phyloP scores from a whole-genome alignment of 2,329 filamentous ascomycete genomes.

The Calonectria pseudoturangicola region DNA sequence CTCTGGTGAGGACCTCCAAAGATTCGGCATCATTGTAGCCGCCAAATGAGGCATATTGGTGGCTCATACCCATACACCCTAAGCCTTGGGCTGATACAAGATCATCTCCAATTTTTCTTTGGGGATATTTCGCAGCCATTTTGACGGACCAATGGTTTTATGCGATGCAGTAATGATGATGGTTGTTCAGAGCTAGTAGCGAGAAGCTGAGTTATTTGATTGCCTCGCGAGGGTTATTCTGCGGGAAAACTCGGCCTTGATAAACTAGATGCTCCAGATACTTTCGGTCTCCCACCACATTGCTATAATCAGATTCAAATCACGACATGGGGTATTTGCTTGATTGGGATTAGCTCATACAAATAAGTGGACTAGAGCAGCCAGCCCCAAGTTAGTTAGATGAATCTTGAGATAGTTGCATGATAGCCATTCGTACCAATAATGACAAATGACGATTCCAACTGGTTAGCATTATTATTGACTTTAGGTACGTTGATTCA shows the following conservation, averaged over 20 bases:
- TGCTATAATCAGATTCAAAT: not conserved
- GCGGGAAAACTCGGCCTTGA: not conserved
- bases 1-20: not conserved
- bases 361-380: not conserved
- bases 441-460: too few species aligned
- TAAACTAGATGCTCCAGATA: not conserved
- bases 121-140: not conserved
- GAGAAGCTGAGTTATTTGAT: not conserved
- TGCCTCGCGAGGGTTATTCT: not conserved
- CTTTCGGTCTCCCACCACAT: not conserved
- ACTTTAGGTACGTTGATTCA: too few species aligned
- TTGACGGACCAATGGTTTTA: not conserved
- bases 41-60: conserved; percentile 3
- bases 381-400: too few species aligned
- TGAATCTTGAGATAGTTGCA: too few species aligned
- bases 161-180: not conserved
- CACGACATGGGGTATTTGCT: not conserved
- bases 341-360: not conserved
- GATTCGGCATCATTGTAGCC: not conserved
- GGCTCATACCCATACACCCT: not conserved
- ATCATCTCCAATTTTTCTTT: not conserved
- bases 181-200: not conserved
- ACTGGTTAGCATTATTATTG: too few species aligned
- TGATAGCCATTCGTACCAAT: too few species aligned
- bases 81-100: not conserved